A percentile compares a stretch with the other conserved stretches of the same genome.
These are phyloP conservation scores for Coemansia biformis DNA, from an alignment of 192 early-diverging fungal genomes.

Conservation along the genomic window DNA sequence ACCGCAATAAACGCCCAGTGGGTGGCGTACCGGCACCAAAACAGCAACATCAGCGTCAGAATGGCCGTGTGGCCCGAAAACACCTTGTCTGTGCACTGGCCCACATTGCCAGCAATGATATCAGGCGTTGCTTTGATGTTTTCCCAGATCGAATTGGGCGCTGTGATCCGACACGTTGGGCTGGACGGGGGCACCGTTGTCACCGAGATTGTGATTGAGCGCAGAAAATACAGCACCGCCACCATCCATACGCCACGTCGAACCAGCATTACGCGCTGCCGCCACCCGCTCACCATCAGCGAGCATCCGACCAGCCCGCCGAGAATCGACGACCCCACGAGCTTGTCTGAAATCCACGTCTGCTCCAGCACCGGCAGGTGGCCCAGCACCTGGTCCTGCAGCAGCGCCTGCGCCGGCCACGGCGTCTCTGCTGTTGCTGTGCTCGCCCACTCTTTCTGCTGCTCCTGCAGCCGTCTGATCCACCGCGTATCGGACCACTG, in stretches of 20 bases:
- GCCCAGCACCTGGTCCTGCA: slow-evolving; percentile 52
- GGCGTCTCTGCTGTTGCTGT: too few species aligned
- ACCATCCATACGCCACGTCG: slow-evolving; percentile 55
- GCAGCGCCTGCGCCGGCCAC: slow-evolving; percentile 25
- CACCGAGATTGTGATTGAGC: slow-evolving; percentile 53
- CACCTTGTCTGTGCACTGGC: slow-evolving; percentile 61
- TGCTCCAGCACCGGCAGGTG: slow-evolving; percentile 40
- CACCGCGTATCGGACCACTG: slow-evolving; percentile 51
- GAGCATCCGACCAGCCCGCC: slow-evolving; percentile 44
- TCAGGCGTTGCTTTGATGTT: slow-evolving; percentile 46
- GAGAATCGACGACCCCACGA: slow-evolving; percentile 47
- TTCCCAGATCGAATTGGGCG: slow-evolving; percentile 41
- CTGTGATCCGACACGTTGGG: slow-evolving; percentile 30
- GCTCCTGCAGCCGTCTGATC: slow-evolving; percentile 13
- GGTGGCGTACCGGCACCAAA: slow-evolving; percentile 54
- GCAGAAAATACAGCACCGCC: slow-evolving; percentile 52
- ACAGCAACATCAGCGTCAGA: slow-evolving; percentile 50
- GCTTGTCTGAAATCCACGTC: slow-evolving; percentile 52
- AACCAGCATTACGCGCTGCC: slow-evolving; percentile 49
- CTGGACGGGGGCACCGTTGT: slow-evolving; percentile 55
- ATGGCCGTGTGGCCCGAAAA: slow-evolving; percentile 61
- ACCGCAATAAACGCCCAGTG: slow-evolving; percentile 42
- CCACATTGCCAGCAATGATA: slow-evolving; percentile 47
- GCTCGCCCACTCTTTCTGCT: too few species aligned
- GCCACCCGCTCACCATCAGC: slow-evolving; percentile 47